phyloP scores from a whole-genome alignment of 352 stramenopile genomes.

The Phytophthora citricola region DNA sequence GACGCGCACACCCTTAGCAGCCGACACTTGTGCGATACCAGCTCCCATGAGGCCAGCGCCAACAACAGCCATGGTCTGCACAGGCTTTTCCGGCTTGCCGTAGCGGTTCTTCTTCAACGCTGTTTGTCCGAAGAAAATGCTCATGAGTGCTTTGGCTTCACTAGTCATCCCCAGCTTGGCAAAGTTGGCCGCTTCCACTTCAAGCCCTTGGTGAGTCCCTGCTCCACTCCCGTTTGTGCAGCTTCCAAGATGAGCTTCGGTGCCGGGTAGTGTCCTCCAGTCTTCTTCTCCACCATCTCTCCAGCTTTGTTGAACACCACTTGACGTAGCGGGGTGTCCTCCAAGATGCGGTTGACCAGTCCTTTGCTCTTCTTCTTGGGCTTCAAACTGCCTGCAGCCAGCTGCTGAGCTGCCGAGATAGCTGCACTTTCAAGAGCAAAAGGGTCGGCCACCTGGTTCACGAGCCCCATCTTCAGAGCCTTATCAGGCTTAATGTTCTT shows the following conservation, averaged over 20 bases:
- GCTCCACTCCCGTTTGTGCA: constrained; percentile 87
- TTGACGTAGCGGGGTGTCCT: constrained; percentile 94
- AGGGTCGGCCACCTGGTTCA: constrained; percentile 94
- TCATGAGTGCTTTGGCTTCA: constrained; percentile 96
- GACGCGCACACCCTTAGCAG: constrained; percentile 95
- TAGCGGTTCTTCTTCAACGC: constrained; percentile 98
- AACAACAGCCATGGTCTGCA: constrained; percentile 96
- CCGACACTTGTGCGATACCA: constrained; percentile 97
- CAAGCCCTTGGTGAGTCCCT: constrained; percentile 79
- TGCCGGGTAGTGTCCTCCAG: constrained; percentile 96
- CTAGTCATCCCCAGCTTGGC: constrained; percentile 95
- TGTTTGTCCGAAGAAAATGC: constrained; percentile 98
- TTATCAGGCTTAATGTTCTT: constrained; percentile 96
- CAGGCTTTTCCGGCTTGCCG: constrained; percentile 82
- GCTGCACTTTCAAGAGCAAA: constrained; percentile 92
- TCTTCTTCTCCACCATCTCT: constrained; percentile 98
- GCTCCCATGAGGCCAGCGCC: constrained; percentile 99
- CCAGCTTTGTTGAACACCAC: constrained; percentile 95
- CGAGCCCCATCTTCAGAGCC: constrained; percentile 97
- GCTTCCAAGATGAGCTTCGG: constrained; percentile 95
- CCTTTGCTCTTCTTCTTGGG: constrained; percentile 91
- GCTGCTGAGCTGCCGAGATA: constrained; percentile 87
- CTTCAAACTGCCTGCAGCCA: constrained; percentile 93
- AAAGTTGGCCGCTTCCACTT: constrained; percentile 96
- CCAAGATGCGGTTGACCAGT: constrained; percentile 89